phyloP scores from a whole-genome alignment of 768 basidiomycete genomes.

The Lactarius sp. region DNA sequence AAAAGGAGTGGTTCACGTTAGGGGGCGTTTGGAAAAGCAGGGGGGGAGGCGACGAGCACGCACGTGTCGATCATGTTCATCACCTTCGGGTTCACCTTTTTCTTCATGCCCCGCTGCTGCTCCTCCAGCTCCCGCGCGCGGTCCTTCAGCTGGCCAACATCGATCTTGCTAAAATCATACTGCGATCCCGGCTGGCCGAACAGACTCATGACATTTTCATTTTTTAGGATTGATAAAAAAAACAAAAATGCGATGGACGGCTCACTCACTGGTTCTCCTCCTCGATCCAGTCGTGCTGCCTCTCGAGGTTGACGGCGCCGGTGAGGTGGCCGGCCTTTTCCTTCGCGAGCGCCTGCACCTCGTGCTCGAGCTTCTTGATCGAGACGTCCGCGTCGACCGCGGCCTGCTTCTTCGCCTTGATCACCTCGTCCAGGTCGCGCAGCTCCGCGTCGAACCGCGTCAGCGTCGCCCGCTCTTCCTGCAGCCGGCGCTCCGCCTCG shows the following conservation, averaged over 20 bases:
- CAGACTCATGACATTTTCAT: constrained; percentile 28
- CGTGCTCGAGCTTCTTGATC: constrained; percentile 65
- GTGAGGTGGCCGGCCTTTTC: constrained; percentile 56
- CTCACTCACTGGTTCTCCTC: constrained; percentile 78
- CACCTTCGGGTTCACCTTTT: constrained; percentile 93
- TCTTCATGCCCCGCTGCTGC: constrained; percentile 82
- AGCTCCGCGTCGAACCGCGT: constrained; percentile 87
- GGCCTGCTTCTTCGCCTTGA: constrained; percentile 75
- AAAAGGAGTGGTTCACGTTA: too few species aligned
- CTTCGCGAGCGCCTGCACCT: constrained; percentile 54
- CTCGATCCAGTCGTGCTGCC: constrained; percentile 80
- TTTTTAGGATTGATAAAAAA: not conserved
- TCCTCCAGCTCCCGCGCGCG: constrained; percentile 72
- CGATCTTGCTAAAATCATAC: constrained; percentile 71
- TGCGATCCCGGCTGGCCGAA: constrained; percentile 79
- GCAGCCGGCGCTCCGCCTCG: constrained; percentile 64
- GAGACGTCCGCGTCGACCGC: constrained; percentile 62
- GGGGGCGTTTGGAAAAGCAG: constrained; percentile 6
- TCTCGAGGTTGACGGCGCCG: constrained; percentile 61
- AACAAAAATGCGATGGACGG: not conserved
- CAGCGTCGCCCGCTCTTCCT: constrained; percentile 83
- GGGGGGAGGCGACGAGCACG: constrained; percentile 27
- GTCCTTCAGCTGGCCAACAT: constrained; percentile 54
- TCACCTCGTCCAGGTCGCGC: constrained; percentile 71
- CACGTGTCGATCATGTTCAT: constrained; percentile 95